These are phyloP conservation scores for Ceratocystis smalleyi DNA, from an alignment of 2,329 filamentous ascomycete genomes.

Conservation along the genomic window DNA sequence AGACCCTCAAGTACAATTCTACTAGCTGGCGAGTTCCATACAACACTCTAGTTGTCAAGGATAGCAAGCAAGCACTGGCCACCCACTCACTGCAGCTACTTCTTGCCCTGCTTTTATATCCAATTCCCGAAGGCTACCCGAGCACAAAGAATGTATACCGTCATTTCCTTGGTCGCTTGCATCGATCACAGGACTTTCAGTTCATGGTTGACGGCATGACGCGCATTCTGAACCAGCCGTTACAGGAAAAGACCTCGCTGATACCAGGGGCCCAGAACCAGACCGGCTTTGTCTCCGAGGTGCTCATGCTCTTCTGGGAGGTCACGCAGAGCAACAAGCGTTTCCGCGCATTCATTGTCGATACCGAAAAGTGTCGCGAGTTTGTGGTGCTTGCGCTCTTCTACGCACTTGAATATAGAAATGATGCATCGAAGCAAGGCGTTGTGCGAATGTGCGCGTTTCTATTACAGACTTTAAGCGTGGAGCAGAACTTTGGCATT, in stretches of 20 bases:
- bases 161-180: conserved; percentile 77
- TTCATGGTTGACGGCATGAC: conserved; percentile 94
- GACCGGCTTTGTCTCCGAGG: conserved; percentile 67
- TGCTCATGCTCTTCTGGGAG: conserved; percentile 96
- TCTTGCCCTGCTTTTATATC: conserved; percentile 71
- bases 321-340: conserved; percentile 93
- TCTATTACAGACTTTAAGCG: conserved; percentile 82
- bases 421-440: conserved; percentile 75
- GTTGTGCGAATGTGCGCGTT: conserved; percentile 97
- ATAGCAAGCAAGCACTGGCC: conserved; percentile 76
- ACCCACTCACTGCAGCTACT: conserved; percentile 85
- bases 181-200: conserved; percentile 91
- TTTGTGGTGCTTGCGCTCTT: conserved; percentile 83
- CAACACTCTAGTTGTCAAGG: conserved; percentile 80
- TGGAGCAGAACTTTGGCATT: conserved; percentile 77
- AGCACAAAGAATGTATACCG: conserved; percentile 82
- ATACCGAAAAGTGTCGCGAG: conserved; percentile 84
- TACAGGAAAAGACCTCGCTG: conserved; percentile 78
- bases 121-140: conserved; percentile 59
- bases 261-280: conserved; percentile 49
- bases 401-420: conserved; percentile 80
- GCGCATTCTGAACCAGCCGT: conserved; percentile 77
- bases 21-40: conserved; percentile 89
- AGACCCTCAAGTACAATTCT: conserved; percentile 92
- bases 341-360: conserved; percentile 91